These are phyloP conservation scores for Plasmodium inui DNA, from an alignment of 169 alveolate species.

Conservation along the genomic window DNA sequence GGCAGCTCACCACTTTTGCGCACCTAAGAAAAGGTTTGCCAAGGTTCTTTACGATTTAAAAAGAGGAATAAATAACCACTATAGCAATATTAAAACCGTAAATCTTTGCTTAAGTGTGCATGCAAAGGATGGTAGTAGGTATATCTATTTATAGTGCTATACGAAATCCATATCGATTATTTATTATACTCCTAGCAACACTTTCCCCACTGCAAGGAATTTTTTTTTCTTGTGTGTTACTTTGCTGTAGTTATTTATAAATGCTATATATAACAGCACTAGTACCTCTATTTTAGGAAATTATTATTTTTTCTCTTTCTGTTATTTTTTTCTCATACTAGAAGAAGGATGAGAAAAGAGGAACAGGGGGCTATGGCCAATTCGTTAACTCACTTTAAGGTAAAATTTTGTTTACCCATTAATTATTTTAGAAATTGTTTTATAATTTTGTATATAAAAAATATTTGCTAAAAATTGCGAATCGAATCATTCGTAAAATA, in stretches of 20 bases:
- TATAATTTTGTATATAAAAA: too few species aligned
- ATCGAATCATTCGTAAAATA: not conserved
- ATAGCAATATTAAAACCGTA: not conserved
- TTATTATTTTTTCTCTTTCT: too few species aligned
- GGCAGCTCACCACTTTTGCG: not conserved
- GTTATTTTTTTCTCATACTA: not conserved
- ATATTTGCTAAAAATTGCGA: not conserved
- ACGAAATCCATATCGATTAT: not conserved
- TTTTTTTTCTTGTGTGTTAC: not conserved
- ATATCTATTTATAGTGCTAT: not conserved
- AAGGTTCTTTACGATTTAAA: not conserved
- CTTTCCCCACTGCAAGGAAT: not conserved
- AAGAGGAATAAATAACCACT: not conserved
- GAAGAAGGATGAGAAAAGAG: too few species aligned
- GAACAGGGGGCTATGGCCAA: not conserved
- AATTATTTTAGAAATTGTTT: not conserved
- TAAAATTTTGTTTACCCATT: not conserved
- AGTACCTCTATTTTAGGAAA: not conserved
- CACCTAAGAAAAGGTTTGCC: not conserved
- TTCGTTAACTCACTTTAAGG: not conserved
- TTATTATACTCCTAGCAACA: constrained; percentile 11
- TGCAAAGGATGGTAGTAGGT: not conserved
- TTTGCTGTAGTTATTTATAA: not conserved
- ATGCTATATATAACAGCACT: not conserved
- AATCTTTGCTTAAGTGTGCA: constrained; percentile 15